Evolutionary conservation across 495 filamentous ascomycete species (phyloP).

Genomic region (Bombardia bombarda): DNA sequence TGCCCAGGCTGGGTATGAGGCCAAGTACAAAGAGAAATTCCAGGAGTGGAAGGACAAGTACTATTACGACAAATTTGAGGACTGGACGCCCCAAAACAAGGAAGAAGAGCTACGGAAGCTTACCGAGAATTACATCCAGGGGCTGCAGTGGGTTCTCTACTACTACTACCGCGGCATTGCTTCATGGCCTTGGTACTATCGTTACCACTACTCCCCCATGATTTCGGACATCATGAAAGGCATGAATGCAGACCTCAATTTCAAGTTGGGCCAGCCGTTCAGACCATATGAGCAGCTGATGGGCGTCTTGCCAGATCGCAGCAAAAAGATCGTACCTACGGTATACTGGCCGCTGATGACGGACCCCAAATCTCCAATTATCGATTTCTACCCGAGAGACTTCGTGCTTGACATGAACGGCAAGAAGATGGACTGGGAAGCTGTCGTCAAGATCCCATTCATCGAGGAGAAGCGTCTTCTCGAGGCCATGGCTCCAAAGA

Average conservation of each 20-base stretch:
- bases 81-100: conserved; percentile 69
- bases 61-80: conserved; percentile 77
- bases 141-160: conserved; percentile 94
- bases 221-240: conserved; percentile 83
- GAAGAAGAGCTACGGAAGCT: conserved; percentile 74
- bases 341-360: conserved; percentile 93
- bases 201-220: conserved; percentile 95
- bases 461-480: conserved; percentile 87
- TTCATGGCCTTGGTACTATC: conserved; percentile 98
- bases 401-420: conserved; percentile 99
- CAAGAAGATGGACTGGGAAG: conserved; percentile 99
- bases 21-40: conserved; percentile 82
- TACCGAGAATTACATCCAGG: conserved; percentile 94
- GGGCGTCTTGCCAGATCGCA: conserved; percentile 95
- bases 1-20: conserved; percentile 64
- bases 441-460: conserved; percentile 97
- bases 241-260: conserved; percentile 78
- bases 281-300: conserved; percentile 93
- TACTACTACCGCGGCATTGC: conserved; percentile 97
- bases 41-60: conserved; percentile 87
- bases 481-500: conserved; percentile 74
- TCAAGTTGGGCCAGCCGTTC: conserved; percentile 90
- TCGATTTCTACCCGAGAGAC: conserved; percentile 96
- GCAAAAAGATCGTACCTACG: conserved; percentile 85
- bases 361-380: conserved; percentile 81